Percentiles rank a stretch among this genome's conserved stretches.
Evolutionary conservation across 495 filamentous ascomycete species (phyloP).

Genomic region (Penicillium paxilli): DNA sequence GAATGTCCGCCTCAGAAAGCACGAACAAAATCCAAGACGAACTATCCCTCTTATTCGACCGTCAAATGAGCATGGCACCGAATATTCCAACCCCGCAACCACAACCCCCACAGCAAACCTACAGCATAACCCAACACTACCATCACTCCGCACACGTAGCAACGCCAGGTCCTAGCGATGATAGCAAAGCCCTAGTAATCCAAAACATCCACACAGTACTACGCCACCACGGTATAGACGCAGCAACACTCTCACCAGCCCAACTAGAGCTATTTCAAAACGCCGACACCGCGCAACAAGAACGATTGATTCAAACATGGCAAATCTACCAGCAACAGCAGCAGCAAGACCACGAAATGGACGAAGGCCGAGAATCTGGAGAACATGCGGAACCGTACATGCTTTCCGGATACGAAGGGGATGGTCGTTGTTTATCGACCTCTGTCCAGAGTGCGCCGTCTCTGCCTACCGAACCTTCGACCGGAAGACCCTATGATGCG

Average conservation of each 20-base stretch:
- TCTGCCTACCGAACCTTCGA: slow-evolving; percentile 29
- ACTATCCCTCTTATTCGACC: slow-evolving; percentile 65
- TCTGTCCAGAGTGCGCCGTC: slow-evolving; percentile 15
- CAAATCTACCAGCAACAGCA: slow-evolving; percentile 46
- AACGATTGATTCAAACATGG: slow-evolving; percentile 68
- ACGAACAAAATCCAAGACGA: slow-evolving; percentile 61
- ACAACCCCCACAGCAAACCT: slow-evolving; percentile 43
- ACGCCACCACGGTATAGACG: slow-evolving; percentile 53
- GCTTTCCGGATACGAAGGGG: slow-evolving; percentile 62
- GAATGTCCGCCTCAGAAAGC: slow-evolving; percentile 39
- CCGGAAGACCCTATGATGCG: slow-evolving; percentile 49
- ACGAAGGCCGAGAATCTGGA: slow-evolving; percentile 33
- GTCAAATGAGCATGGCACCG: slow-evolving; percentile 51
- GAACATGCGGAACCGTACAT: slow-evolving; percentile 67
- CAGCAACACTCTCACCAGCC: slow-evolving; percentile 49
- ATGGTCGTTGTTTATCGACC: too few relatives aligned
- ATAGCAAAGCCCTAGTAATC: too few relatives aligned
- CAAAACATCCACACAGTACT: slow-evolving; percentile 32
- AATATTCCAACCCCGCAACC: slow-evolving; percentile 11
- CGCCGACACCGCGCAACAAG: slow-evolving; percentile 56
- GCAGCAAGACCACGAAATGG: slow-evolving; percentile 53
- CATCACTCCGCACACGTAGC: slow-evolving; percentile 65
- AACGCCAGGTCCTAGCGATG: neutral
- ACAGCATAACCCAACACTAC: slow-evolving; percentile 74
- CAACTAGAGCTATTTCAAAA: slow-evolving; percentile 64